Conservation (phyloP, 768 basidiomycete genomes). For the Tulasnella sp. region DNA sequence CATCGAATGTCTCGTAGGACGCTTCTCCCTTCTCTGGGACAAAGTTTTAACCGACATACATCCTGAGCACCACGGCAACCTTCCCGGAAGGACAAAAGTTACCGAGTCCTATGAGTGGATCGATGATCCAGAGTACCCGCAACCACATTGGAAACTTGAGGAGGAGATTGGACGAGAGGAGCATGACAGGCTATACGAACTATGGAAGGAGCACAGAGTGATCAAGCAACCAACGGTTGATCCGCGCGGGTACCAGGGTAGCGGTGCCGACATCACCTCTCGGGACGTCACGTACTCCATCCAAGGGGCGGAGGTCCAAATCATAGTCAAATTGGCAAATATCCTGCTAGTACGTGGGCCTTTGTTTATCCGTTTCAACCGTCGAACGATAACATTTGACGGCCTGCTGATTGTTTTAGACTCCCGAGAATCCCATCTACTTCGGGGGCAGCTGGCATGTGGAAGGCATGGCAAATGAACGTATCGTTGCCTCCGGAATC, state of each 20-base stretch:
- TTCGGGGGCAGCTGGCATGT: slow-evolving; percentile 51
- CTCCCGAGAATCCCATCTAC: slow-evolving; percentile 53
- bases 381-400: too few species aligned
- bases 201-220: background rate
- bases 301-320: slow-evolving; percentile 45
- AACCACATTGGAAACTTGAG: background rate
- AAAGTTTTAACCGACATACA: slow-evolving; percentile 28
- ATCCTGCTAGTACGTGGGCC: slow-evolving; percentile 49
- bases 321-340: slow-evolving; percentile 51
- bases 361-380: background rate
- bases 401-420: background rate
- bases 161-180: background rate
- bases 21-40: slow-evolving; percentile 6
- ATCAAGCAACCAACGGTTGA: slow-evolving; percentile 4
- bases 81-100: background rate
- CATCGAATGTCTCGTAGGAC: too few species aligned
- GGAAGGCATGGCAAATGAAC: slow-evolving; percentile 47
- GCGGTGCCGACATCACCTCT: background rate
- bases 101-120: background rate
- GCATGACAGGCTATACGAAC: background rate
- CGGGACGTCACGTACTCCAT: slow-evolving; percentile 37
- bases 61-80: background rate
- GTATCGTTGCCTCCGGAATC: slow-evolving; percentile 40
- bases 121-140: background rate
- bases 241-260: background rate